phyloP scores from a whole-genome alignment of 116 monocot genomes.

The Phalaenopsis hybrid region DNA sequence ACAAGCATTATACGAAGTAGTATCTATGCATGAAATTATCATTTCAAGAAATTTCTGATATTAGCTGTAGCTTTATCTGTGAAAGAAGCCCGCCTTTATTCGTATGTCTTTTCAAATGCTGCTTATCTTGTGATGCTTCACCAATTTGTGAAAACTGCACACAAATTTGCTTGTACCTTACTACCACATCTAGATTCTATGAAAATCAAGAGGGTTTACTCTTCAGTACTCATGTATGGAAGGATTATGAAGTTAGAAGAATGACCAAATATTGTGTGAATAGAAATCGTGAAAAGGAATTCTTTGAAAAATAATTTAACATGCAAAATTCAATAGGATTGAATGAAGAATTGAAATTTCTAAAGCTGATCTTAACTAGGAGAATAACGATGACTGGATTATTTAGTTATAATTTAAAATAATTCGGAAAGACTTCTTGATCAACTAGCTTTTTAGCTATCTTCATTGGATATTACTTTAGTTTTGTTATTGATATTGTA shows the following conservation, averaged over 20 bases:
- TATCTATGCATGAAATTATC: background rate
- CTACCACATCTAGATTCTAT: background rate
- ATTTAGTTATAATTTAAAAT: background rate
- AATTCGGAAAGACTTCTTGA: background rate
- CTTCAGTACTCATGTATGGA: background rate
- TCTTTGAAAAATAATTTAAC: too few relatives aligned
- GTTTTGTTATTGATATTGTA: background rate
- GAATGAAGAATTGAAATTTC: too few relatives aligned
- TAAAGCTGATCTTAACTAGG: too few relatives aligned
- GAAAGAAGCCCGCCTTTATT: background rate
- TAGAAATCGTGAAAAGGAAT: background rate
- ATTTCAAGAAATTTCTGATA: background rate
- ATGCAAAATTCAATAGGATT: too few relatives aligned
- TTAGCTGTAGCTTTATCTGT: background rate
- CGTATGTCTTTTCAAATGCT: background rate
- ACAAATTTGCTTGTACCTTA: background rate
- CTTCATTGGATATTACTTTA: background rate
- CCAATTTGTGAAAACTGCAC: background rate
- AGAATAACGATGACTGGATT: too few relatives aligned
- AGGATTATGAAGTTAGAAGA: background rate
- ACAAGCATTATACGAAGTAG: background rate
- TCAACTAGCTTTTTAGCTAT: background rate
- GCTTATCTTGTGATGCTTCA: background rate
- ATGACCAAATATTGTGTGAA: background rate
- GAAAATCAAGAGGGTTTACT: background rate